Evolutionary conservation across 495 filamentous ascomycete species (phyloP).

Genomic region (Cladorrhinum samala): DNA sequence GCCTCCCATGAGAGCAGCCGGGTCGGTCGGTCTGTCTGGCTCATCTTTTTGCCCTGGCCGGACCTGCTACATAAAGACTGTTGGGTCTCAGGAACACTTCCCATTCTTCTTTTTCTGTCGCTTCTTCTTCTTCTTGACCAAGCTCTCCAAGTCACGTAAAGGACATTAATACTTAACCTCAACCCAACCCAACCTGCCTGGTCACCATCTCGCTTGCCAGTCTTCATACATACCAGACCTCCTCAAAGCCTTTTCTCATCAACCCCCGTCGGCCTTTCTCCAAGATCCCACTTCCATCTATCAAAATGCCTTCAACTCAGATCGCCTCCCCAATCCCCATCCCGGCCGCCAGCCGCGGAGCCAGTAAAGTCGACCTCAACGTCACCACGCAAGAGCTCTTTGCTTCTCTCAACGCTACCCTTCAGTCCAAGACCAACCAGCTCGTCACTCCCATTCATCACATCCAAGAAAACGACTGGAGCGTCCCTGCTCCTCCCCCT

Average conservation of each 20-base stretch:
- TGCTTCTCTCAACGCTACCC: conserved; percentile 40
- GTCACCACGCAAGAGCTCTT: conserved; percentile 41
- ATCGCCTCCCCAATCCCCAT: conserved; percentile 40
- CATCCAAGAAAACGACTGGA: conserved; percentile 45
- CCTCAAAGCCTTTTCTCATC: neutral
- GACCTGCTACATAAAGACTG: conserved; percentile 5
- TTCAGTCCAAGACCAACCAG: conserved; percentile 32
- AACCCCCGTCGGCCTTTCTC: too few species aligned
- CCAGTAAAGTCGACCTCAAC: conserved; percentile 24
- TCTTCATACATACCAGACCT: neutral
- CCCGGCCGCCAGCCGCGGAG: conserved; percentile 34
- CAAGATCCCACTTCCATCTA: too few species aligned
- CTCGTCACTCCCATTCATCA: conserved; percentile 35
- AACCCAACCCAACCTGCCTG: neutral
- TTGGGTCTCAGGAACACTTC: neutral
- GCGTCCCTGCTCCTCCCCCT: conserved; percentile 44
- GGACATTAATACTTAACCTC: neutral
- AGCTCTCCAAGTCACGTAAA: neutral
- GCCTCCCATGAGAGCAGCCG: conserved; percentile 7
- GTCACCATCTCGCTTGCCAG: neutral
- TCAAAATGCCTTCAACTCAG: conserved; percentile 16
- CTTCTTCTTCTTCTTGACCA: neutral
- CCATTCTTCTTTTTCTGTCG: neutral
- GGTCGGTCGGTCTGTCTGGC: conserved; percentile 7
- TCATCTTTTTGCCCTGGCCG: conserved; percentile 11